A percentile compares a stretch with the other conserved stretches of the same genome.
These are phyloP conservation scores for Ceratopteris richardii DNA, from an alignment of 75 land plant species.

Conservation along the genomic window DNA sequence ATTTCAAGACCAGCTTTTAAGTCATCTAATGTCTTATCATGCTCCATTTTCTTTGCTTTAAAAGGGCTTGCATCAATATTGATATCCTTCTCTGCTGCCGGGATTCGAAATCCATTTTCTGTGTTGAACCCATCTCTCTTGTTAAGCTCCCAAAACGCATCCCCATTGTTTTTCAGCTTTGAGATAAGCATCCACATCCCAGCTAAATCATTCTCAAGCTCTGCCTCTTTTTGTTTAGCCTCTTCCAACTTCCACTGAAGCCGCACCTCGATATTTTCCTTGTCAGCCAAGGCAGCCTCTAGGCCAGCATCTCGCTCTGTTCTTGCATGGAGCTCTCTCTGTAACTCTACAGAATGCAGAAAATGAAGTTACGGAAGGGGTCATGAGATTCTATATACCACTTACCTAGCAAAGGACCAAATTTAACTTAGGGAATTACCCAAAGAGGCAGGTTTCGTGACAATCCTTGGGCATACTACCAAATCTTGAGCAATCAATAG, in stretches of 20 bases:
- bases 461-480: too few species aligned
- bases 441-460: too few species aligned
- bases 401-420: too few species aligned
- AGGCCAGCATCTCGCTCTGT: slow-evolving; percentile 40
- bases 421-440: too few species aligned
- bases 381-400: too few species aligned
- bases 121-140: slow-evolving; percentile 12
- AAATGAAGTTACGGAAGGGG: too few species aligned
- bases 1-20: slow-evolving; percentile 24
- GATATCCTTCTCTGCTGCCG: slow-evolving; percentile 6
- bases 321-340: slow-evolving; percentile 36
- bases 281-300: slow-evolving; percentile 36
- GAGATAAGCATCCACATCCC: slow-evolving; percentile 77
- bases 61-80: too few species aligned
- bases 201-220: slow-evolving; percentile 68
- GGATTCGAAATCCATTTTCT: background rate
- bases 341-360: slow-evolving; percentile 18
- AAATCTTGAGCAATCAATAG: slow-evolving; percentile 5
- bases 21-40: slow-evolving; percentile 20
- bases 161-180: slow-evolving; percentile 28
- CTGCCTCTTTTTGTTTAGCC: slow-evolving; percentile 43
- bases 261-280: slow-evolving; percentile 41
- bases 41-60: slow-evolving; percentile 1
- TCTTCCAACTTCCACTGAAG: slow-evolving; percentile 40
- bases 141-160: slow-evolving; percentile 1